A percentile compares a stretch with the other conserved stretches of the same genome.
Conservation (phyloP, 306 rosid species). For the Vachellia collinsii region DNA sequence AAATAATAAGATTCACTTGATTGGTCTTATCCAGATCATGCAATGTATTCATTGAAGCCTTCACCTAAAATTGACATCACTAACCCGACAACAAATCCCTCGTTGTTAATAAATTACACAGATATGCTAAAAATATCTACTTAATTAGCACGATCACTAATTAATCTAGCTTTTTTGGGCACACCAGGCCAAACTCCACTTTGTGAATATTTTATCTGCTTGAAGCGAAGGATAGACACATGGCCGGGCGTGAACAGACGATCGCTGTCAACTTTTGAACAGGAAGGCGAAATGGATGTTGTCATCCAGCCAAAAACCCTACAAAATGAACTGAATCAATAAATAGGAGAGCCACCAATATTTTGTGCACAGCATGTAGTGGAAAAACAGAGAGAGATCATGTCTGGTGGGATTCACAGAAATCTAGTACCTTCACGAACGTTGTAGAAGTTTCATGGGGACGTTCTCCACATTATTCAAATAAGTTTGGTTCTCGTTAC, state of each 20-base stretch:
- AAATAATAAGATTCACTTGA: background rate
- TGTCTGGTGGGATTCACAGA: background rate
- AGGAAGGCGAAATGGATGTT: background rate
- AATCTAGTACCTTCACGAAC: conserved; percentile 33
- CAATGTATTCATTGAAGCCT: background rate
- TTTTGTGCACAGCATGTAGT: background rate
- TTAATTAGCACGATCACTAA: background rate
- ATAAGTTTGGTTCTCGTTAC: background rate
- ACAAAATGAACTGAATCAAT: background rate
- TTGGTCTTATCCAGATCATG: background rate
- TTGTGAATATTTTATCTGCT: background rate
- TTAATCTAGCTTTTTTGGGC: background rate
- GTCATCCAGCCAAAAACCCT: background rate
- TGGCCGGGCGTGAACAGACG: background rate
- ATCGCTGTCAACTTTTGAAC: background rate
- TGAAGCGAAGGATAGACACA: background rate
- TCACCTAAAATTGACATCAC: background rate
- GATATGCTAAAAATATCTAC: background rate
- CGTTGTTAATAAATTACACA: background rate
- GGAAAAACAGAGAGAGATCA: background rate
- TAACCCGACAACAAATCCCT: background rate
- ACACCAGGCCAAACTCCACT: background rate
- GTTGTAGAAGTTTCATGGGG: conserved; percentile 30
- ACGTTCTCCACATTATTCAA: background rate
- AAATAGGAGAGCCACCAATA: conserved; percentile 18